A percentile compares a stretch with the other conserved stretches of the same genome.
phyloP scores from a whole-genome alignment of 441 rosid species.

The Bocquillonia castaneifolia region DNA sequence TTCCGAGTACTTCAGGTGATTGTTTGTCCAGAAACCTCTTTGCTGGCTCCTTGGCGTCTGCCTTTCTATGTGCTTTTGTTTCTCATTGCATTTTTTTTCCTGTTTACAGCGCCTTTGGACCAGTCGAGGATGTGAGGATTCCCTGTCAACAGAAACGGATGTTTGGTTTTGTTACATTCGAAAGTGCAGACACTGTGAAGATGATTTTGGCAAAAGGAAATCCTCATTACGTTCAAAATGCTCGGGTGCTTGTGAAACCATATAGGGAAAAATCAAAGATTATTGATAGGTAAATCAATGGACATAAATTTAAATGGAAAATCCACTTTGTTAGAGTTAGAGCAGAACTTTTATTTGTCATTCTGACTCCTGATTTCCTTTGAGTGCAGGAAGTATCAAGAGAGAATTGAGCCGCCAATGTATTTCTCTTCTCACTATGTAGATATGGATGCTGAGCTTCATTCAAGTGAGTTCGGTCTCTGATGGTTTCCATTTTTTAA shows the following conservation, averaged over 20 bases:
- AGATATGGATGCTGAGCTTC: slow-evolving; percentile 49
- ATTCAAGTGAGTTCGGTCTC: slow-evolving; percentile 37
- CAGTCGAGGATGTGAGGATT: slow-evolving; percentile 64
- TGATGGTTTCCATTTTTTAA: background rate
- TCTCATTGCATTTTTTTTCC: slow-evolving; percentile 11
- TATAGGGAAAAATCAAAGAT: slow-evolving; percentile 66
- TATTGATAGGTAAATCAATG: slow-evolving; percentile 39
- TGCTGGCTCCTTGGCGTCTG: background rate
- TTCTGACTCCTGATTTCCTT: background rate
- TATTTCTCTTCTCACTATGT: slow-evolving; percentile 36
- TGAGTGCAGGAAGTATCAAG: slow-evolving; percentile 47
- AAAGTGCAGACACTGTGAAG: slow-evolving; percentile 51
- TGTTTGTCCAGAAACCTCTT: background rate
- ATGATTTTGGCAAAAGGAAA: slow-evolving; percentile 56
- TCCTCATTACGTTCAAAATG: slow-evolving; percentile 65
- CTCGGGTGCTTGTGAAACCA: slow-evolving; percentile 70
- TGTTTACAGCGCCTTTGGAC: slow-evolving; percentile 47
- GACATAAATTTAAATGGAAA: background rate
- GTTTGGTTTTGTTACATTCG: slow-evolving; percentile 80
- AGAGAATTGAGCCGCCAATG: slow-evolving; percentile 39
- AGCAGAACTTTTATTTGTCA: background rate
- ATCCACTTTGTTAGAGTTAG: background rate
- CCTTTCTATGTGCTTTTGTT: slow-evolving; percentile 5
- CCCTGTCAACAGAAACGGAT: slow-evolving; percentile 67
- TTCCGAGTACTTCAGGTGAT: slow-evolving; percentile 58